phyloP scores from a whole-genome alignment of 805 yeast genomes.

The Lachancea kluyveri region DNA sequence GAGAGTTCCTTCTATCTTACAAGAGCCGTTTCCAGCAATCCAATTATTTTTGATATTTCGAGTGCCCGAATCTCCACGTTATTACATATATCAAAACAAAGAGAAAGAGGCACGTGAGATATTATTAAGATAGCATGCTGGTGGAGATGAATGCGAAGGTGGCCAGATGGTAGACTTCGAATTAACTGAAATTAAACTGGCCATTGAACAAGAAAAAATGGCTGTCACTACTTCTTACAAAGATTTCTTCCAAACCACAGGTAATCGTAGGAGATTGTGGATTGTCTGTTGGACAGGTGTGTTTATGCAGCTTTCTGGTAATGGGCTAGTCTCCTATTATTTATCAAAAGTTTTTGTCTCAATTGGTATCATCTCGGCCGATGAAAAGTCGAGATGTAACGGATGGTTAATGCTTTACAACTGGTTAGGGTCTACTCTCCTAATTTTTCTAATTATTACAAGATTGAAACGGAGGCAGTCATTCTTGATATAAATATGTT shows the following conservation, averaged over 20 bases:
- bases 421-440: constrained; percentile 31
- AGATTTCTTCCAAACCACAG: constrained; percentile 35
- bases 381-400: constrained; percentile 42
- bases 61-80: constrained; percentile 51
- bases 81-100: constrained; percentile 35
- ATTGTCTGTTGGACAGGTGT: constrained; percentile 31
- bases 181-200: constrained; percentile 34
- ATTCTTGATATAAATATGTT: constrained; percentile 31
- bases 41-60: constrained; percentile 39
- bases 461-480: constrained; percentile 33
- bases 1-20: constrained; percentile 51
- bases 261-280: constrained; percentile 38
- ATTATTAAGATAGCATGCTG: constrained; percentile 37
- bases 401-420: constrained; percentile 46
- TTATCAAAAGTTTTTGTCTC: constrained; percentile 43
- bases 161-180: constrained; percentile 37
- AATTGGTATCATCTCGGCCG: constrained; percentile 46
- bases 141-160: constrained; percentile 33
- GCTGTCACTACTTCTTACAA: constrained; percentile 31
- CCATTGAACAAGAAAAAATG: constrained; percentile 36
- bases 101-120: constrained; percentile 38
- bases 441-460: constrained; percentile 28
- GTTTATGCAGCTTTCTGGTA: constrained; percentile 44
- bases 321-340: constrained; percentile 47
- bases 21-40: constrained; percentile 41